Evolutionary conservation across 208 protist species (phyloP).

Genomic region (Angomonas deanei): DNA sequence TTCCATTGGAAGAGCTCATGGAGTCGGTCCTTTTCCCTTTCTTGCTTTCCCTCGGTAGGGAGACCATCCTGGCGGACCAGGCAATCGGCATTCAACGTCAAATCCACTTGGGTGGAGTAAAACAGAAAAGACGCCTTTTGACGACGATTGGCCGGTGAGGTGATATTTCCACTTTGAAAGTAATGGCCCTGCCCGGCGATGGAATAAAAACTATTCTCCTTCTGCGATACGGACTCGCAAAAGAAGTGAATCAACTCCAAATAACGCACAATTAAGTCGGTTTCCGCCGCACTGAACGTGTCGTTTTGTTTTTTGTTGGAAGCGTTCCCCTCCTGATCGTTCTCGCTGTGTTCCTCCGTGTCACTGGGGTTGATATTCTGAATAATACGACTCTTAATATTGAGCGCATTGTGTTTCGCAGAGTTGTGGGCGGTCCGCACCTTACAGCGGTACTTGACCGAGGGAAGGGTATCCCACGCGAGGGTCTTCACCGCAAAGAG

Average conservation of each 20-base stretch:
- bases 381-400: background rate
- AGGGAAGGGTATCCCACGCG: no score
- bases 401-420: background rate
- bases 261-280: no score
- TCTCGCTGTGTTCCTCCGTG: background rate
- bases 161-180: no score
- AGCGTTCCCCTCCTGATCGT: background rate
- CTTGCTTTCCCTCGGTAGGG: background rate
- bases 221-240: no score
- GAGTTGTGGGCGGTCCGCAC: no score
- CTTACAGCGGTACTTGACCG: no score
- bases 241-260: background rate
- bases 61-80: background rate
- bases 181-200: no score
- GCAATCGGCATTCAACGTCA: background rate
- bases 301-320: background rate
- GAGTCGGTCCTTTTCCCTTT: background rate
- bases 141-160: no score
- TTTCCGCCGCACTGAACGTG: no score
- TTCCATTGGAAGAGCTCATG: background rate
- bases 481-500: no score
- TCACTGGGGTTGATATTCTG: background rate
- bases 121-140: slow-evolving; percentile 4
- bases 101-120: background rate
- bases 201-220: no score